Evolutionary conservation across 2,329 filamentous ascomycete species (phyloP).

Genomic region (Leptographium wingfieldii): DNA sequence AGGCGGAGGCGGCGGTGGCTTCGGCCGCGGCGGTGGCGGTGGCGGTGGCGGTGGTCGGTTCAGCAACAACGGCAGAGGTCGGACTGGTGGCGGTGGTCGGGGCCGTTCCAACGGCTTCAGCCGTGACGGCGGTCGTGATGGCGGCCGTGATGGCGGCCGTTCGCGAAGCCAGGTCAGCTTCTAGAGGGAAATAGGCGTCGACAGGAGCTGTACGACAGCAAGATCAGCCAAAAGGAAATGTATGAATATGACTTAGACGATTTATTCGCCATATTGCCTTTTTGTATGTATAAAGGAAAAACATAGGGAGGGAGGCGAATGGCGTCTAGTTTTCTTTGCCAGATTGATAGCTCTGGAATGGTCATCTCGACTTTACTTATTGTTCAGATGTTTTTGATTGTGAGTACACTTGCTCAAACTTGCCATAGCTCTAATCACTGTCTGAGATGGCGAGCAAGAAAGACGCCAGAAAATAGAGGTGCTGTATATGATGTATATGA

Average conservation of each 20-base stretch:
- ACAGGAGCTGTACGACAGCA: not conserved
- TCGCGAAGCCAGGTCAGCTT: not conserved
- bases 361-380: not conserved
- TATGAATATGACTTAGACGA: not conserved
- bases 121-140: not conserved
- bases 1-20: not conserved
- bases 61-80: not conserved
- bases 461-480: no score
- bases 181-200: not conserved
- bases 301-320: not conserved
- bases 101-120: not conserved
- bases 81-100: not conserved
- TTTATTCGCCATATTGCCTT: not conserved
- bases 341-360: not conserved
- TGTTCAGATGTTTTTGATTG: no score
- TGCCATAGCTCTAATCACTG: no score
- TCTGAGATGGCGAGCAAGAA: no score
- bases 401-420: no score
- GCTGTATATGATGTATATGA: no score
- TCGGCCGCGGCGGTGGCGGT: not conserved
- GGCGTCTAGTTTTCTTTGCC: not conserved
- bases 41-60: not conserved
- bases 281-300: not conserved
- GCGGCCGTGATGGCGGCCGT: not conserved
- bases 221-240: not conserved